Evolutionary conservation across 352 stramenopile species (phyloP).

Genomic region (Phytophthora podocarpi): DNA sequence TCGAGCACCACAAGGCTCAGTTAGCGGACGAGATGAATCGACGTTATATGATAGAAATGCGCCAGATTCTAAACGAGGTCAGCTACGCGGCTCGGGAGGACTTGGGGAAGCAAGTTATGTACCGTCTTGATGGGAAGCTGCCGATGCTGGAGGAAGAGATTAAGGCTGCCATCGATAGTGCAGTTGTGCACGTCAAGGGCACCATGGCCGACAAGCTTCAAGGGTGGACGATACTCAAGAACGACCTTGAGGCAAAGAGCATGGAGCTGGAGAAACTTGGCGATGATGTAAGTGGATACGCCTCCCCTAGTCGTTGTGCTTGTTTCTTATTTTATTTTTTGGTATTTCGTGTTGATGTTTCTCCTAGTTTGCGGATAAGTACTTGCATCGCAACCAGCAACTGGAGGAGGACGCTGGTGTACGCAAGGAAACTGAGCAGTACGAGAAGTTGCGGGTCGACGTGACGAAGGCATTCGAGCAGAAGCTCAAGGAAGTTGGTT

Average conservation of each 20-base stretch:
- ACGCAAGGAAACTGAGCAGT: constrained; percentile 64
- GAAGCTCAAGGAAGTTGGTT: constrained; percentile 52
- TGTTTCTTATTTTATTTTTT: constrained; percentile 2
- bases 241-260: constrained; percentile 63
- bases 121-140: constrained; percentile 72
- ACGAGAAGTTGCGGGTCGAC: constrained; percentile 60
- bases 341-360: constrained; percentile 3
- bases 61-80: constrained; percentile 74
- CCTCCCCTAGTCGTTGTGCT: neutral
- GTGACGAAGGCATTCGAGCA: constrained; percentile 61
- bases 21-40: constrained; percentile 71
- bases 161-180: constrained; percentile 62
- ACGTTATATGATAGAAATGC: constrained; percentile 80
- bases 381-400: constrained; percentile 68
- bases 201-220: constrained; percentile 56
- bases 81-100: constrained; percentile 67
- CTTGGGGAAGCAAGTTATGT: constrained; percentile 62
- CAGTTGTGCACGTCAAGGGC: constrained; percentile 58
- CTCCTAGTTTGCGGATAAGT: constrained; percentile 68
- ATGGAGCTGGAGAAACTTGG: constrained; percentile 76
- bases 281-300: constrained; percentile 60
- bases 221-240: constrained; percentile 77
- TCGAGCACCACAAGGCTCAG: constrained; percentile 70
- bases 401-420: constrained; percentile 61
- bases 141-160: constrained; percentile 67